Conservation (phyloP, 208 protist species). For the Wallacemonas sp. region DNA sequence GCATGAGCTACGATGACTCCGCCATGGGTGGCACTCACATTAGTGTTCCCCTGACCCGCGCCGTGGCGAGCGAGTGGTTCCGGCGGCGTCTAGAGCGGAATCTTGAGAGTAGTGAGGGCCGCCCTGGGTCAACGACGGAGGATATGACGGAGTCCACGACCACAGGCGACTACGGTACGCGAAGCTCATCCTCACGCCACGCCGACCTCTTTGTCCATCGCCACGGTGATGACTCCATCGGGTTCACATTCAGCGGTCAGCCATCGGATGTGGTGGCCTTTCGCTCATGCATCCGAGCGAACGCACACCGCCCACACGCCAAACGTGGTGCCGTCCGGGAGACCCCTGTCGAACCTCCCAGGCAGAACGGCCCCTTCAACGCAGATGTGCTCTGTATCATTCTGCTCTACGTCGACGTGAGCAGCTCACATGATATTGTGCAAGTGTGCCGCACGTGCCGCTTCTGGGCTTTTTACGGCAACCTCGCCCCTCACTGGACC, state of each 20-base stretch:
- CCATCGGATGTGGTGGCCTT: slow-evolving; percentile 72
- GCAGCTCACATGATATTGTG: slow-evolving; percentile 54
- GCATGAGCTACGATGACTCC: slow-evolving; percentile 9
- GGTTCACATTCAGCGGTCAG: slow-evolving; percentile 68
- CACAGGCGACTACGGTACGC: slow-evolving; percentile 37
- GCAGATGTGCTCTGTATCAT: slow-evolving; percentile 74
- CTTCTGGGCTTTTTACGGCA: slow-evolving; percentile 82
- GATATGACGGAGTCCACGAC: slow-evolving; percentile 44
- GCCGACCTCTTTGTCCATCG: slow-evolving; percentile 37
- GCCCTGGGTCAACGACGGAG: slow-evolving; percentile 30
- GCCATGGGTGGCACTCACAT: slow-evolving; percentile 8
- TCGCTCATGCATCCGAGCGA: slow-evolving; percentile 70
- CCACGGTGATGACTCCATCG: slow-evolving; percentile 30
- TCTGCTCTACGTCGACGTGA: slow-evolving; percentile 63
- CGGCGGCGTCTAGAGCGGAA: neutral
- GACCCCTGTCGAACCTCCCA: slow-evolving; percentile 26
- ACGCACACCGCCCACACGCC: slow-evolving; percentile 20
- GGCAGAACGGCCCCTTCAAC: slow-evolving; percentile 67
- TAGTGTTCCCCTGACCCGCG: slow-evolving; percentile 2
- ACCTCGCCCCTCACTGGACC: slow-evolving; percentile 84
- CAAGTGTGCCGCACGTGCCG: slow-evolving; percentile 58
- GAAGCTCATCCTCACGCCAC: slow-evolving; percentile 32
- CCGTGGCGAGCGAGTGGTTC: slow-evolving; percentile 13
- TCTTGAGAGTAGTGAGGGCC: slow-evolving; percentile 3
- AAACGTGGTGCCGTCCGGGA: neutral